phyloP scores from a whole-genome alignment of 495 filamentous ascomycete species.

The Copromyces sp. region DNA sequence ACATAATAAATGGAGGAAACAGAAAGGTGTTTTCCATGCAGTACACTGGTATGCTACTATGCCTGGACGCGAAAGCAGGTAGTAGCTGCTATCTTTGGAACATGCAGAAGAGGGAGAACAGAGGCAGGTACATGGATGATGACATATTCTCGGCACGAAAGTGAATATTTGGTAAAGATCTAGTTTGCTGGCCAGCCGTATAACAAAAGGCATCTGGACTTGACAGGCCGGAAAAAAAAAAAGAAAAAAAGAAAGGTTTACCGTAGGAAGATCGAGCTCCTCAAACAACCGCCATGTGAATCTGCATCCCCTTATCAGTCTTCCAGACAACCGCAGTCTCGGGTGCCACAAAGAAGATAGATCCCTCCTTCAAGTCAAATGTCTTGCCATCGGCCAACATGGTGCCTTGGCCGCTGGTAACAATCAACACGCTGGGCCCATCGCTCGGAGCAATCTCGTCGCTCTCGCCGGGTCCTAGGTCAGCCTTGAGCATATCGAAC shows the following conservation, averaged over 20 bases:
- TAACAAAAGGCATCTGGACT: not conserved
- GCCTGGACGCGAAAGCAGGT: not conserved
- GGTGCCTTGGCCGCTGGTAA: slow-evolving; percentile 49
- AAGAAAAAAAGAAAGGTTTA: not conserved
- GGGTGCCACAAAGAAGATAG: slow-evolving; percentile 58
- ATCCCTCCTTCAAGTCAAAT: slow-evolving; percentile 51
- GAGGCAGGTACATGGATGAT: not conserved
- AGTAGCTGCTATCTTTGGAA: not conserved
- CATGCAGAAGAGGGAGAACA: not conserved
- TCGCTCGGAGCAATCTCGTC: slow-evolving; percentile 47
- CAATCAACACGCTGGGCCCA: slow-evolving; percentile 57
- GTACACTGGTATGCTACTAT: not conserved
- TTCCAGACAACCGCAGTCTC: slow-evolving; percentile 43
- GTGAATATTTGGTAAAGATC: not conserved
- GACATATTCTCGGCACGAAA: not conserved
- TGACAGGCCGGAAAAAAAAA: not conserved
- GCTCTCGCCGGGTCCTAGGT: slow-evolving; percentile 43
- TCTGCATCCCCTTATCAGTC: slow-evolving; percentile 40
- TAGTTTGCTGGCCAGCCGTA: not conserved
- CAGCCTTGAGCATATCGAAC: slow-evolving; percentile 57
- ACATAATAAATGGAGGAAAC: not conserved
- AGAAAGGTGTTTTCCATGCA: not conserved
- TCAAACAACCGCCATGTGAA: slow-evolving; percentile 39
- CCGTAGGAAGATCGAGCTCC: not conserved
- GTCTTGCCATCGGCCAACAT: slow-evolving; percentile 46